Evolutionary conservation across 2,329 filamentous ascomycete species (phyloP).

Genomic region (Fusarium globosum): DNA sequence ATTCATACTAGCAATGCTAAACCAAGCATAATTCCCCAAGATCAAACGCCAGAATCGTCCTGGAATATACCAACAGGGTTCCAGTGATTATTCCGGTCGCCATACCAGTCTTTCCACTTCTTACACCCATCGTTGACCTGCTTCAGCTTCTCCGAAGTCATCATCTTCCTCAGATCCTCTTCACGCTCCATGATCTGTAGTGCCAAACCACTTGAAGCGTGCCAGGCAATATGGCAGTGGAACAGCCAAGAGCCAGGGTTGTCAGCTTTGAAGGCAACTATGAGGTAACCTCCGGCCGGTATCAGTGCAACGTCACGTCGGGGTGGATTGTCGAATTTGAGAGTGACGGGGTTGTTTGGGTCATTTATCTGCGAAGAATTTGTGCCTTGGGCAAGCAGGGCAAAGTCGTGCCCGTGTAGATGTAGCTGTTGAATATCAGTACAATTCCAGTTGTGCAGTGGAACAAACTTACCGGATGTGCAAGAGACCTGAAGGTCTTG

Average conservation of each 20-base stretch:
- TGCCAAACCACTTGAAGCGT: conserved; percentile 21
- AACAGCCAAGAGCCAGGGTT: conserved; percentile 28
- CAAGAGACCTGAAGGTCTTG: background rate
- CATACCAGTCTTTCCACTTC: conserved; percentile 27
- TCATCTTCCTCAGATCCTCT: conserved; percentile 14
- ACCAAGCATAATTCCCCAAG: no score
- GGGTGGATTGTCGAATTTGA: conserved; percentile 25
- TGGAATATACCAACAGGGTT: background rate
- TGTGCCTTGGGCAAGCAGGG: conserved; percentile 14
- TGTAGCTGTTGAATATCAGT: background rate
- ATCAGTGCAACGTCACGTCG: conserved; percentile 18
- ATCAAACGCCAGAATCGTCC: conserved; percentile 6
- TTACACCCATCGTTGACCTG: conserved; percentile 10
- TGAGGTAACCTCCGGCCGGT: conserved; percentile 14
- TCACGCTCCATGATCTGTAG: conserved; percentile 25
- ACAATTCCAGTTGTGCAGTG: background rate
- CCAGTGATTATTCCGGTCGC: conserved; percentile 3
- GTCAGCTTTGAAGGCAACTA: conserved; percentile 18
- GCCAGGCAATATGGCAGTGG: conserved; percentile 28
- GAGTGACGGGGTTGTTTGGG: background rate
- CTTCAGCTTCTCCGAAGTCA: conserved; percentile 4
- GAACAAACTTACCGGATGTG: conserved; percentile 7
- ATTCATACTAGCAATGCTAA: background rate
- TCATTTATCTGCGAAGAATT: background rate
- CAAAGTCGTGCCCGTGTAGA: conserved; percentile 29